These are phyloP conservation scores for Cladophialophora chaetospira DNA, from an alignment of 2,329 filamentous ascomycete genomes.

Conservation along the genomic window DNA sequence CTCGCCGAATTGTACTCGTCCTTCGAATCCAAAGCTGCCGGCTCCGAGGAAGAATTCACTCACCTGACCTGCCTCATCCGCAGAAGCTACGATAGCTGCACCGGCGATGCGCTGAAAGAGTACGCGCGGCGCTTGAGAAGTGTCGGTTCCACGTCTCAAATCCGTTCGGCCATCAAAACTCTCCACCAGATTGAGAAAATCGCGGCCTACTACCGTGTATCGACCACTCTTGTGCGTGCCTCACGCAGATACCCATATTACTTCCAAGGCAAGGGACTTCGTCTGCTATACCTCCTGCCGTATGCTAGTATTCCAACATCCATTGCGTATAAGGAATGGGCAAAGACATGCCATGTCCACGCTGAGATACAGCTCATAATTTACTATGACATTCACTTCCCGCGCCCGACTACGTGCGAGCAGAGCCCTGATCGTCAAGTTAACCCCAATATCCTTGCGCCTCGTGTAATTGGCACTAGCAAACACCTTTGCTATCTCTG, in stretches of 20 bases:
- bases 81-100: constrained; percentile 19
- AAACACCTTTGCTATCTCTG: constrained; percentile 34
- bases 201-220: constrained; percentile 25
- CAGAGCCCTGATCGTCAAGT: background rate
- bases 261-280: constrained; percentile 2
- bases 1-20: constrained; percentile 15
- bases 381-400: constrained; percentile 19
- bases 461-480: constrained; percentile 30
- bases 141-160: constrained; percentile 17
- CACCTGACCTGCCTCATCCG: constrained; percentile 5
- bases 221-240: constrained; percentile 17
- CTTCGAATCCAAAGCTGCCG: constrained; percentile 8
- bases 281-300: constrained; percentile 8
- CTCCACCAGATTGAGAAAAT: constrained; percentile 29
- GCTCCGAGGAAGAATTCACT: background rate
- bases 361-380: constrained; percentile 33
- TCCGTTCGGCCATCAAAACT: constrained; percentile 21
- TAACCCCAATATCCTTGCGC: background rate
- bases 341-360: constrained; percentile 25
- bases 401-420: background rate
- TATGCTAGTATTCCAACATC: constrained; percentile 14
- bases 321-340: constrained; percentile 9
- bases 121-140: constrained; percentile 11
- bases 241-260: constrained; percentile 9
- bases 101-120: background rate